A percentile compares a stretch with the other conserved stretches of the same genome.
These are phyloP conservation scores for Agaricus blazei DNA, from an alignment of 768 basidiomycete species.

Conservation along the genomic window DNA sequence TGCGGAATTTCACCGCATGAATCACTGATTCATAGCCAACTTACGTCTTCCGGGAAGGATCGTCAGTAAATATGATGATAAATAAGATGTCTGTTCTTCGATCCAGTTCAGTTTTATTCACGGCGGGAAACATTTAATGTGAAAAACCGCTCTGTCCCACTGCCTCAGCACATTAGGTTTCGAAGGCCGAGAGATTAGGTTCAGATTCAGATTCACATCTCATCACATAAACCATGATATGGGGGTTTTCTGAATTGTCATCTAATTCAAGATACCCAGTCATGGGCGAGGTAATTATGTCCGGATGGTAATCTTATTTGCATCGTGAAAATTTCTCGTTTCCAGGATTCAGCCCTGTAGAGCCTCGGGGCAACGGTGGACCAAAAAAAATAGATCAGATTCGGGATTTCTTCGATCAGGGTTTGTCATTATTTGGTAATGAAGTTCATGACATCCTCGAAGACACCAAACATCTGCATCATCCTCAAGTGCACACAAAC, in stretches of 20 bases:
- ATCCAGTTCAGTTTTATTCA: background rate
- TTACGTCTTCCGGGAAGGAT: slow-evolving; percentile 4
- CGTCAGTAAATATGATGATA: background rate
- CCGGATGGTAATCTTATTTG: background rate
- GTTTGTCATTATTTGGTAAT: slow-evolving; percentile 7
- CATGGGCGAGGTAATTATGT: background rate
- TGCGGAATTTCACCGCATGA: background rate
- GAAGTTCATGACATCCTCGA: slow-evolving; percentile 25
- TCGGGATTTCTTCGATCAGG: background rate
- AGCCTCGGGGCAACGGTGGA: background rate
- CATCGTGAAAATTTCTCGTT: background rate
- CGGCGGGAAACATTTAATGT: background rate
- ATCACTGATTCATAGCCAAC: background rate
- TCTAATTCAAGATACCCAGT: background rate
- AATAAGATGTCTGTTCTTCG: background rate
- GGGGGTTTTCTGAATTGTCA: background rate
- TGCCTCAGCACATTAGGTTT: slow-evolving; percentile 19
- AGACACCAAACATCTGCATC: slow-evolving; percentile 17
- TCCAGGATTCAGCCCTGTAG: slow-evolving; percentile 2
- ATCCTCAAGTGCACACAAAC: slow-evolving; percentile 15
- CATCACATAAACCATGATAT: background rate
- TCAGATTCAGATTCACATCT: slow-evolving; percentile 20
- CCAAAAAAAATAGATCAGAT: background rate
- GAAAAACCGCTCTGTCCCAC: background rate
- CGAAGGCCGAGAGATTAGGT: slow-evolving; percentile 27